Base-by-base conservation (phyloP, 139 green algal species). In the Tetratostichococcus sp. region DNA sequence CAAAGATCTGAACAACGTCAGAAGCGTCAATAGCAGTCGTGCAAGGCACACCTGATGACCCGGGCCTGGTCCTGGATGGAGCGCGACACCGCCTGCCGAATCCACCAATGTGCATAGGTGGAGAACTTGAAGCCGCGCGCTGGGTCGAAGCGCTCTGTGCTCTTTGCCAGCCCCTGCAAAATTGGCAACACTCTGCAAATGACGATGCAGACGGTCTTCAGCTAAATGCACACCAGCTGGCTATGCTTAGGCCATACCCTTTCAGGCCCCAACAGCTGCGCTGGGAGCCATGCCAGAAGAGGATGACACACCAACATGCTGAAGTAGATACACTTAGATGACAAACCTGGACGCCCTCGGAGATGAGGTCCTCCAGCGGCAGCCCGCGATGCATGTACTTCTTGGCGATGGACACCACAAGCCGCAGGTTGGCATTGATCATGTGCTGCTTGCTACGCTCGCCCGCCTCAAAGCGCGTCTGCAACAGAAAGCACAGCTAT, bases 341-440 rank as follows among this genome's bases (percentile, higher is more conserved):
- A n/a, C n/a, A n/a, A n/a, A n/a, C n/a, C n/a, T n/a, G n/a, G n/a
- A 84, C 70, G 58, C 87, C 84, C 76, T 90, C 89, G 26, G 80
- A 43, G 30, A 93, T 83, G 22, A 93, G 83, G 70, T 93, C 89
- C 67, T 78, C 30, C 32, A 69, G 67, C 2, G 70, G 69, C 77
- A 97, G 65, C 21, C 89, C 89, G 26, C 81, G 78, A 68, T 83
- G 76, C 23, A 82, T 43, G 84, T 97, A 98, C 74, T 91, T 91
- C 71, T 91, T 89, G 34, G 92, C 93, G 30, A 99, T 89, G 32
- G 84, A 90, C 43, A 97, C 84, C 19, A 99, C 96, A 74, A 99
- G 82, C 43, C 94, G 87, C 79, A 95, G 89, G 88, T 99, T 99
- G 77, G 84, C 83, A 57, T 86, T 78, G 30, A 98, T 79, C 92